Evolutionary conservation across 2,329 filamentous ascomycete genomes (phyloP), one percentile per base, ranked within the genome.

Genomic region (Pseudocercospora crystallina): DNA sequence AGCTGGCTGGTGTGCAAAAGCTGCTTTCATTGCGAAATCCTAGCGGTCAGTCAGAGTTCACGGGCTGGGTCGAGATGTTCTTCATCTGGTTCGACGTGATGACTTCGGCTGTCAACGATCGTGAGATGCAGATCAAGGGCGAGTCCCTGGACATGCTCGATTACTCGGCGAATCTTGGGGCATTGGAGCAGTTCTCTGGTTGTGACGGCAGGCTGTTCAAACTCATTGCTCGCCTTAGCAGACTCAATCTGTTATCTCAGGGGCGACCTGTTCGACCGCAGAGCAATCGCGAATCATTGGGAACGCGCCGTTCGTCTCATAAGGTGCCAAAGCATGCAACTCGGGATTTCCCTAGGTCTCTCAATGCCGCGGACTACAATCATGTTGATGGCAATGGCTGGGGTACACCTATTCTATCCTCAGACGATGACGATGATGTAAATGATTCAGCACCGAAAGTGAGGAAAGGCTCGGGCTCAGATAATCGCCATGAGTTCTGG

Each of bases 41-140:
- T 66, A 71, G 79, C 67, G 63, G 83, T 64, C 69, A 81, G 39
- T 76, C 76, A 10, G 75, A 83, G 43, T 87, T 90, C 54, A 87
- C 89, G 51, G 83, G 85, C 10, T 96, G 91, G 91, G 92, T 96
- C 75, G 89, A 95, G 63, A 85, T 89, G 36, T 84, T 96, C 61
- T 96, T 96, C 65, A 94, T 89, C 31, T 95, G 92, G 79, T 95
- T 95, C 66, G 92, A 96, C 69, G 89, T 91, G 48, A 89, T 96
- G 73, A 90, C 90, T 0, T 89, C 89, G 34, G 91, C 87, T 45
- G 89, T 95, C 66, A 96, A 96, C 62, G 89, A 96, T 70, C 84
- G 91, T 44, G 91, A 96, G 70, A 84, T 88, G 29, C 89, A 95
- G 68, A 81, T 96, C 13, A 77, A 79, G 33, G 80, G 80, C 20